A percentile compares a stretch with the other conserved stretches of the same genome.
Conservation (phyloP, 2,329 filamentous ascomycete genomes). For the Gnomoniopsis sp. region DNA sequence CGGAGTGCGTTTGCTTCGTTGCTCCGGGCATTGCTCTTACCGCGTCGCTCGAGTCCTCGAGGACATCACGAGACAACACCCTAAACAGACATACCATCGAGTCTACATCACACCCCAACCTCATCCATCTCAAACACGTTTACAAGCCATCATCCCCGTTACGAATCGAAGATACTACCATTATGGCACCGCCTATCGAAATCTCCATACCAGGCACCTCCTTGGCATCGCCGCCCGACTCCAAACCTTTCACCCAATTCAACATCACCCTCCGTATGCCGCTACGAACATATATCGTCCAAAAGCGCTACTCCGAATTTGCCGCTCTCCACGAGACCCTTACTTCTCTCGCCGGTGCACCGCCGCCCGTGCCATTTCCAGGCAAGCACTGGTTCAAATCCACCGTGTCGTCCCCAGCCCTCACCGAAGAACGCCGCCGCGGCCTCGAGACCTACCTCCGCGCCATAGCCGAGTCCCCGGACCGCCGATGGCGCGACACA, state of each 20-base stretch:
- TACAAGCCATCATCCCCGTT: background rate
- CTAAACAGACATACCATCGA: no score
- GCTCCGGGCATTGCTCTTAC: background rate
- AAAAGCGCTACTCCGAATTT: conserved; percentile 84
- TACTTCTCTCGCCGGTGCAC: conserved; percentile 52
- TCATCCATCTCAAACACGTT: background rate
- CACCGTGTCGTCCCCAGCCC: conserved; percentile 64
- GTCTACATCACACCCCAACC: background rate
- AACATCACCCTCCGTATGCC: conserved; percentile 75
- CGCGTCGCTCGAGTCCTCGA: background rate
- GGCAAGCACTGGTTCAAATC: conserved; percentile 74
- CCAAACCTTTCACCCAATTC: conserved; percentile 73
- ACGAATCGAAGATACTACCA: background rate
- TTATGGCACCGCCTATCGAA: conserved; percentile 63
- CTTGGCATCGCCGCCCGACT: conserved; percentile 43
- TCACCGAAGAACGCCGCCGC: conserved; percentile 67
- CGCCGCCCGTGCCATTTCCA: conserved; percentile 67
- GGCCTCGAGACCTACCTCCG: conserved; percentile 70
- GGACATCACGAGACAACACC: background rate
- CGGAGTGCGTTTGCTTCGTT: background rate
- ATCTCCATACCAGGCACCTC: conserved; percentile 67
- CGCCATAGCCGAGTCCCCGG: conserved; percentile 68
- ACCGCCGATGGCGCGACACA: conserved; percentile 72
- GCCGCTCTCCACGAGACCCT: conserved; percentile 62
- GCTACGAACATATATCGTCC: conserved; percentile 69